phyloP scores from a whole-genome alignment of 2,329 filamentous ascomycete species.

The Apiospora malaysiana region DNA sequence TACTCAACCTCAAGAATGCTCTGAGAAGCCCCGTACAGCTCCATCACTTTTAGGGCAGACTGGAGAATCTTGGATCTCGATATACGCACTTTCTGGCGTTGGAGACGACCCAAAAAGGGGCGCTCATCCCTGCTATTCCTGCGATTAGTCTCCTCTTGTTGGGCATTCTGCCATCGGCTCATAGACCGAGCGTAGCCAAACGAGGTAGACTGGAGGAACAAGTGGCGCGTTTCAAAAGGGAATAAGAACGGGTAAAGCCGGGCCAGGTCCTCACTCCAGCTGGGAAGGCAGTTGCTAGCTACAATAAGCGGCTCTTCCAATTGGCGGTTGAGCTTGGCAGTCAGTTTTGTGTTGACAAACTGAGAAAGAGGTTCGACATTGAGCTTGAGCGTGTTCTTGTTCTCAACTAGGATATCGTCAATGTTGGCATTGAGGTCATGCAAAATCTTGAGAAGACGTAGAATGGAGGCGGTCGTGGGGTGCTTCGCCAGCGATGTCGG shows the following conservation, averaged over 20 bases:
- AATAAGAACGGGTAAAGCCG: conserved; percentile 96
- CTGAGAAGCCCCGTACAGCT: conserved; percentile 94
- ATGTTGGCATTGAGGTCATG: conserved; percentile 93
- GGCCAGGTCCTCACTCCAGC: conserved; percentile 94
- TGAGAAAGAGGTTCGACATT: conserved; percentile 86
- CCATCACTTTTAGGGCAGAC: conserved; percentile 98
- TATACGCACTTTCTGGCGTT: conserved; percentile 97
- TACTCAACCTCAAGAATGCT: conserved; percentile 98
- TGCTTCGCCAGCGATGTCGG: conserved; percentile 84
- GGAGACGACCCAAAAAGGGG: conserved; percentile 87
- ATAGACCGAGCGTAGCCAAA: conserved; percentile 98
- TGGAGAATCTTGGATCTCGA: conserved; percentile 94
- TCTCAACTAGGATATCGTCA: conserved; percentile 85
- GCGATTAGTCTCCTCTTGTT: conserved; percentile 79
- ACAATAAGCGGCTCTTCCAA: conserved; percentile 96
- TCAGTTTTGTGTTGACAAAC: conserved; percentile 98
- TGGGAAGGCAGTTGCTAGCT: conserved; percentile 93
- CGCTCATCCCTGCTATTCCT: conserved; percentile 88
- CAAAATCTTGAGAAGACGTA: conserved; percentile 85
- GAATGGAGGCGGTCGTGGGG: conserved; percentile 83
- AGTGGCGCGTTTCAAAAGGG: conserved; percentile 94
- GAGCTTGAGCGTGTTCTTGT: conserved; percentile 71
- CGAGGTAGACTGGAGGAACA: conserved; percentile 97
- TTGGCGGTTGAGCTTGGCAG: conserved; percentile 95
- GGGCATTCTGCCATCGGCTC: conserved; percentile 94